Evolutionary conservation across 768 basidiomycete species (phyloP).

Genomic region (Naganishia kalamii): DNA sequence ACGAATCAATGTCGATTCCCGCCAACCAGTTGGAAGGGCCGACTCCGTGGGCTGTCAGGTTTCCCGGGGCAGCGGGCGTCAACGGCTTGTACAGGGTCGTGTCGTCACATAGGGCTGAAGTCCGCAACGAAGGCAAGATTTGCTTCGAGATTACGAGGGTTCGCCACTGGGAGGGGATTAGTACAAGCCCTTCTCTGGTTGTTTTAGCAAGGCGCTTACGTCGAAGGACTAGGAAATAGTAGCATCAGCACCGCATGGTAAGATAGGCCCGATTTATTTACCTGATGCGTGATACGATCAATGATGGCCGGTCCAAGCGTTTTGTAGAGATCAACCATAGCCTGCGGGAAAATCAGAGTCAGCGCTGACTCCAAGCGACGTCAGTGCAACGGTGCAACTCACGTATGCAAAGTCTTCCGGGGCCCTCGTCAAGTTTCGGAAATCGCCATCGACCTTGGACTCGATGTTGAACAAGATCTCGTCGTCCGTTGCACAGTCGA

Average conservation of each 20-base stretch:
- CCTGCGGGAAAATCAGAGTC: background rate
- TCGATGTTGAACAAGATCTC: conserved; percentile 69
- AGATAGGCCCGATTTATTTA: conserved; percentile 47
- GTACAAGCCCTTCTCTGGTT: background rate
- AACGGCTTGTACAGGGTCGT: conserved; percentile 43
- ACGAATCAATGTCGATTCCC: conserved; percentile 59
- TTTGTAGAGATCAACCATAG: background rate
- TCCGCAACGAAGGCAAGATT: conserved; percentile 56
- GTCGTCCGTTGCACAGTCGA: conserved; percentile 61
- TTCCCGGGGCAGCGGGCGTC: conserved; percentile 24
- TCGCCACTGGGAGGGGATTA: conserved; percentile 53
- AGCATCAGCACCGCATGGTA: background rate
- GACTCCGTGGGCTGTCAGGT: conserved; percentile 44
- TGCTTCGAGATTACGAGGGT: conserved; percentile 56
- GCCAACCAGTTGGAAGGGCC: conserved; percentile 62
- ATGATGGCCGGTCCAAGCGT: background rate
- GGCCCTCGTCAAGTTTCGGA: conserved; percentile 33
- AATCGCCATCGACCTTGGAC: conserved; percentile 40
- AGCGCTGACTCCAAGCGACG: background rate
- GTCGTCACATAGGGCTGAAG: conserved; percentile 62
- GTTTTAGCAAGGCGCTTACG: background rate
- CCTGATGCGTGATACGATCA: conserved; percentile 49
- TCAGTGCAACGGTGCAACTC: conserved; percentile 18
- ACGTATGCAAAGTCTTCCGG: conserved; percentile 39
- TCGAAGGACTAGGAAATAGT: conserved; percentile 32